Base-by-base conservation (phyloP, 805 yeast genomes). In the Candida boleticola region DNA sequence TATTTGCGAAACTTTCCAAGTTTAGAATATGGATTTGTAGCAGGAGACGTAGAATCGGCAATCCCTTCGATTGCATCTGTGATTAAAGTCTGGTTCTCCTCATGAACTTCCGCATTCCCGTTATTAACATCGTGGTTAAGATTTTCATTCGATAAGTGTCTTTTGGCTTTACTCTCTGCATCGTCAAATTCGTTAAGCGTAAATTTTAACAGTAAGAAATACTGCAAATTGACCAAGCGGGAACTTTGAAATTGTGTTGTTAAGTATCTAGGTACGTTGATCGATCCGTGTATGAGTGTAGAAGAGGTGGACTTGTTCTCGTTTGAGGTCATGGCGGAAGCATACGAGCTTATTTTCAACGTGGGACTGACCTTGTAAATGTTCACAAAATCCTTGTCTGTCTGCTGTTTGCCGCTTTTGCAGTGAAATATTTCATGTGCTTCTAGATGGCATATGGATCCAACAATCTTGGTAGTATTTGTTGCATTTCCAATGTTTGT, bases 361-460 rank as follows among this genome's bases (percentile, higher is more conserved):
- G 54, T 53, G 14, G 68, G 68, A 10, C 66, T 60, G 14, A 68
- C 71, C 39, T 61, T 57, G 50, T 64, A 68, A 9, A 52, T 42
- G 40, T 69, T 62, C 13, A 43, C 48, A 32, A 40, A 50, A 10
- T 43, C 48, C n/a, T 36, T 30, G 11, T 31, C 22, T 2, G 48
- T 44, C 6, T 43, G 49, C 17, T 38, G 30, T 5, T 43, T 40
- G 17, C 45, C 39, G 14, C 54, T 39, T 16, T n/a, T 18, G 14
- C 31, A 37, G 44, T 68, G 70, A 48, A 58, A 68, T 3, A 51
- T 38, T 41, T 70, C 74, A 40, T 64, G 66, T 9, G 73, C 74
- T 46, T 68, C 74, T n/a, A 68, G 36, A 43, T 62, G 64, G 7
- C 51, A 55, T 3, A 63, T 52, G 19, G 59, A 43, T 1, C 75